Base-by-base conservation (phyloP, 2,329 filamentous ascomycete species). In the Ceratocystis papillata region DNA sequence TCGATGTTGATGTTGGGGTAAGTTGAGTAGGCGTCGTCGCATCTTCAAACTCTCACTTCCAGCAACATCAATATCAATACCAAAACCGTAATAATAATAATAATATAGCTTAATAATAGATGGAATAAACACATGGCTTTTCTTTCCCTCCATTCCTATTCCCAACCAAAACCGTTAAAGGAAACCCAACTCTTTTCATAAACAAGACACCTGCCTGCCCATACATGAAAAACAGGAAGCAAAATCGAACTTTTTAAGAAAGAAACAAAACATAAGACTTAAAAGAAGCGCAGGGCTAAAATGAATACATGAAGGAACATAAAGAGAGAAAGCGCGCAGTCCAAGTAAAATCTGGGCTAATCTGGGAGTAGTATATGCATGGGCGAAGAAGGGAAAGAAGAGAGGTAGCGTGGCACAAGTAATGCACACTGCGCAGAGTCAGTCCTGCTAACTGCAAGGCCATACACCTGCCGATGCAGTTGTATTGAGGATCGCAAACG, bases 171-270 rank as follows among this genome's bases (percentile, higher is more conserved):
- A 17, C 55, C 30, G 55, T 33, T 1, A 33, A 37, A 59, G 30
- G 10, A 59, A n/a, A 59, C 55, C 22, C 33, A 8, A 30, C 20
- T 59, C 55, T 63, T 63, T 55, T 46, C 60, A 44, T 57, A 63
- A 53, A 62, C 50, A 63, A 62, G 59, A 33, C 53, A 62, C 57
- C 57, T 63, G 17, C 10, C 62, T 25, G 37, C 20, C 25, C 8
- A 64, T 33, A 64, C 6, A 25, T 15, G 64, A 63, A 28, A 25
- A 46, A 53, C 41, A 41, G 20, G 7, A 63, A 63, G 41, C 37
- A 63, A 59, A 46, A 62, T 44, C 5, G 7, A 25, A 65, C 30
- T 33, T 50, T 37, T 28, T n/a, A 41, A 30, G 44, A 5, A 62
- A 41, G 17, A 48, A 41, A 62, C 5, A 28, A 20, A 44, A 33